Evolutionary conservation across 495 filamentous ascomycete genomes (phyloP).

Genomic region (Hypoxylon lienhwacheense): DNA sequence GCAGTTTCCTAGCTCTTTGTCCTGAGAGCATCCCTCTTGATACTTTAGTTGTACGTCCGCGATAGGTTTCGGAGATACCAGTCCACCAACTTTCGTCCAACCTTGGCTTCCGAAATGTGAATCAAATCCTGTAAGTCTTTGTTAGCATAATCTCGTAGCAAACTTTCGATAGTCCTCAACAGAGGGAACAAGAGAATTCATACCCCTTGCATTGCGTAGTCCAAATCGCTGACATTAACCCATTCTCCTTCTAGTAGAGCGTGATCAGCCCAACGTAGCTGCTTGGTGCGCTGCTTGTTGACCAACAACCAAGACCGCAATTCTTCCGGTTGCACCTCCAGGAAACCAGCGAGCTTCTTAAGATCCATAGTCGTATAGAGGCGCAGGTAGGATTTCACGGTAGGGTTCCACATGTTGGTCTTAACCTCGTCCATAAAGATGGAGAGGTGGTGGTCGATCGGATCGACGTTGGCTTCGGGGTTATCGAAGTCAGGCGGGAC

Average conservation of each 20-base stretch:
- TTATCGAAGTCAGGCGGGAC: constrained; percentile 97
- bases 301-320: constrained; percentile 87
- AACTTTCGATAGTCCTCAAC: constrained; percentile 19
- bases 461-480: constrained; percentile 90
- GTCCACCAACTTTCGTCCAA: constrained; percentile 92
- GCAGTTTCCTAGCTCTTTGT: neutral
- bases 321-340: constrained; percentile 91
- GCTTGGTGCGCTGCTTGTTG: constrained; percentile 97
- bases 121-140: constrained; percentile 70
- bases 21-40: neutral
- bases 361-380: constrained; percentile 99
- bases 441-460: constrained; percentile 91
- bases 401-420: constrained; percentile 93
- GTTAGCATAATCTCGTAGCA: constrained; percentile 34
- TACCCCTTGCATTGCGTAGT: constrained; percentile 94
- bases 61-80: constrained; percentile 98
- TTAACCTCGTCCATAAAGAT: constrained; percentile 99
- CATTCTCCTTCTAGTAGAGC: constrained; percentile 89
- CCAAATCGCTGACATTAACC: constrained; percentile 86
- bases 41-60: constrained; percentile 69
- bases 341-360: constrained; percentile 95
- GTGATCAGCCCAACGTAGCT: constrained; percentile 91
- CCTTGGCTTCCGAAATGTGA: constrained; percentile 98
- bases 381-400: constrained; percentile 95
- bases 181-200: constrained; percentile 40